Evolutionary conservation across 2,329 filamentous ascomycete genomes (phyloP), one percentile per base, ranked within the genome.

Genomic region (Trichoderma sp.): DNA sequence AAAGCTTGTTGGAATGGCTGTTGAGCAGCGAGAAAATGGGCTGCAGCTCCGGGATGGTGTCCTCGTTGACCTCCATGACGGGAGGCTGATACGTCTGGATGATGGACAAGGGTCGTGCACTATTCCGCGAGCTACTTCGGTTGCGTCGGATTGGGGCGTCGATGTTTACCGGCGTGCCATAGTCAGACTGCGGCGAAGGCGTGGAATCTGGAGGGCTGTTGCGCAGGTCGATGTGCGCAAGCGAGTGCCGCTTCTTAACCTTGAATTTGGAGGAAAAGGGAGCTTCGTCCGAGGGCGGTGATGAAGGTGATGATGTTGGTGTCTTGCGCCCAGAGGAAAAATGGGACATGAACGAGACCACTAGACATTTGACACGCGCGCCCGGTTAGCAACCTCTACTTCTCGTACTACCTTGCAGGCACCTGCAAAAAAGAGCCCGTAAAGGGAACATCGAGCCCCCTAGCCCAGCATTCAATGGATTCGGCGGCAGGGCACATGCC

Each of bases 21-120:
- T 97, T 98, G 75, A 99, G 88, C 79, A 94, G 96, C 73, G 90
- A 93, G 82, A 98, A 98, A 78, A 98, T 95, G 74, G 95, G 95
- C 83, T 94, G 92, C 74, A 99, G 87, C 86, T 99, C 96, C 47
- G 96, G 94, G 74, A 96, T 90, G 34, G 93, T 97, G 79, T 98
- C 94, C 76, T 91, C 88, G 78, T 89, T 90, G 74, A 96, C 87
- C 78, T 97, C 93, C 91, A 97, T 94, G 81, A 94, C 83, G 79
- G 92, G 92, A 79, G 94, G 93, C 77, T 94, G 91, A 82, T 95
- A 95, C 73, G 92, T 90, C 81, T 96, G 91, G 64, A 95, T 87
- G 88, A 97, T 96, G 74, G 94, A 97, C 82, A 92, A 85, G 39
- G 94, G 94, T 73, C 95, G 88, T 9, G 92, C 91, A 56, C 80